Evolutionary conservation across 1,284 basidiomycete species (phyloP), one percentile per base, ranked within the genome.

Genomic region (Leccinum pachyderme): DNA sequence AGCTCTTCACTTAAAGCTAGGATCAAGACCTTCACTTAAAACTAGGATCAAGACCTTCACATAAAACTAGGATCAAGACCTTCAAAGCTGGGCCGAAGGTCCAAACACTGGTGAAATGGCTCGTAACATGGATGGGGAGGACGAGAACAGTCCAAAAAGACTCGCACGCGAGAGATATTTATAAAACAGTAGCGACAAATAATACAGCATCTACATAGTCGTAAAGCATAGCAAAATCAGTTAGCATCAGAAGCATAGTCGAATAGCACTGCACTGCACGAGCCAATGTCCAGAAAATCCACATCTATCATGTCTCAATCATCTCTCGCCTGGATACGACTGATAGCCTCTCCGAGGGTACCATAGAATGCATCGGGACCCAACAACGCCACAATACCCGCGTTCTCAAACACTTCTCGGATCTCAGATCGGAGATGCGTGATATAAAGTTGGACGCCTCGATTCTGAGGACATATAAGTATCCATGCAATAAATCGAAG

Each of bases 401-500:
- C 89, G 50, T 81, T 81, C 45, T 78, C 75, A 59, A 95, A 93
- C 60, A 78, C 77, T 46, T 77, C 73, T 49, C 80, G 75, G 47
- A 86, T 81, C 0, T 70, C 71, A 1, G 75, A 66, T 41, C 83
- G 81, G 47, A 95, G 78, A 67, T 95, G 92, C 1, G 91, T 87
- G 63, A 95, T 84, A 72, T 86, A 92, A 25, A 95, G 72, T 3
- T 76, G 80, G 13, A 93, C 91, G 5, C 81, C 84, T 9, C 91
- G 87, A 65, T 73, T 75, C 85, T 87, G 65, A 61, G 37, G 13
- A 46, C 7, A 5, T 7, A 2, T 53, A 11, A 52, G 13, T n/a
- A 22, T 49, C 49, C 18, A 31, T 11, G 15, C 47, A 45, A 48
- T 0, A 37, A 39, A 41, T 37, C n/a, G 52, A 28, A 7, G 37